These are phyloP conservation scores for Penicillium sp. DNA, from an alignment of 2,329 filamentous ascomycete species.

Conservation along the genomic window DNA sequence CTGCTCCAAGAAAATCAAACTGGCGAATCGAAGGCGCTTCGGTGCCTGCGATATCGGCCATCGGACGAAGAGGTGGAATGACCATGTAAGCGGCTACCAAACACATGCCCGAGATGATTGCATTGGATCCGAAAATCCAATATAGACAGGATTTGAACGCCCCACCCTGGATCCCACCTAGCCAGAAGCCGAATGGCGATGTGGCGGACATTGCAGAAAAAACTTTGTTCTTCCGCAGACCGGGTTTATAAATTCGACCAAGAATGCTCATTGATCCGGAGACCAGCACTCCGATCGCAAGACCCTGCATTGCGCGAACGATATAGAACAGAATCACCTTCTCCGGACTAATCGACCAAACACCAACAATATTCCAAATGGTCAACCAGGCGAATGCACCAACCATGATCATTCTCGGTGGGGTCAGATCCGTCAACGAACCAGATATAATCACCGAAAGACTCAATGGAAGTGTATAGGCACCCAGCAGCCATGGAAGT, in stretches of 20 bases:
- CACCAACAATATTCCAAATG: conserved; percentile 35
- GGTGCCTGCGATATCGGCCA: conserved; percentile 21
- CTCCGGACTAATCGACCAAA: conserved; percentile 31
- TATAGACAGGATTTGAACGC: conserved; percentile 34
- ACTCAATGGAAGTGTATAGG: conserved; percentile 38
- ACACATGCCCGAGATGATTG: conserved; percentile 35
- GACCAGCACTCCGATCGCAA: conserved; percentile 48
- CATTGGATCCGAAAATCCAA: conserved; percentile 44
- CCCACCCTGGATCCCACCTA: conserved; percentile 44
- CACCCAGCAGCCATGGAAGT: conserved; percentile 41
- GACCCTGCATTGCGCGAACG: conserved; percentile 40
- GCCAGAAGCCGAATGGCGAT: conserved; percentile 43
- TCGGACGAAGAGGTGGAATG: conserved; percentile 33
- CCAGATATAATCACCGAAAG: conserved; percentile 38
- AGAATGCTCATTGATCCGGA: conserved; percentile 49
- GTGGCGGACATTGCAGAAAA: conserved; percentile 44
- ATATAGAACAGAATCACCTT: conserved; percentile 29
- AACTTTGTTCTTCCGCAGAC: conserved; percentile 34
- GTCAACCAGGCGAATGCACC: conserved; percentile 38
- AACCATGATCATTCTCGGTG: conserved; percentile 31
- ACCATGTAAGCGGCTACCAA: conserved; percentile 35
- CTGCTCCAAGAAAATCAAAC: conserved; percentile 39
- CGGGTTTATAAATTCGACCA: conserved; percentile 43
- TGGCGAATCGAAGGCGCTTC: conserved; percentile 24
- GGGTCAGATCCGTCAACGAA: conserved; percentile 34